Percentiles rank a stretch among this genome's conserved stretches.
phyloP scores from a whole-genome alignment of 176 grass and related monocot species.

The Dendrocalamus sinicus region DNA sequence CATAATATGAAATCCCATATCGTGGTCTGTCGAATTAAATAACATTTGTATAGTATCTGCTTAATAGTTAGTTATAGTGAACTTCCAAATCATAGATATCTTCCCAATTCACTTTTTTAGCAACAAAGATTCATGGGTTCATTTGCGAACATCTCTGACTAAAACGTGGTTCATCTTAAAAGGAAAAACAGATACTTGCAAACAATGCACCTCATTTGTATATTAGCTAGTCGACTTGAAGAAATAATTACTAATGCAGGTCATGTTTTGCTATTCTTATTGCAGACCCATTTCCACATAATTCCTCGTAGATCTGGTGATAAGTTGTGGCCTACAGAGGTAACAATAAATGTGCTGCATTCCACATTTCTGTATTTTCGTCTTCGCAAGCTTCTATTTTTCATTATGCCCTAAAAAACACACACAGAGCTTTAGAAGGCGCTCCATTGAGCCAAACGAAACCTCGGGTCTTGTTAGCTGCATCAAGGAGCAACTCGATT shows the following conservation, averaged over 20 bases:
- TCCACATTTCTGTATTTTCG: background rate
- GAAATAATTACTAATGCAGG: background rate
- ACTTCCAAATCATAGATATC: background rate
- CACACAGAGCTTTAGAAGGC: conserved; percentile 72
- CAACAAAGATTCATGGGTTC: background rate
- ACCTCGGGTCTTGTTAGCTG: conserved; percentile 64
- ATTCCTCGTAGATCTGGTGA: conserved; percentile 83
- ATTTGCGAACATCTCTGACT: background rate
- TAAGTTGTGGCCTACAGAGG: conserved; percentile 77
- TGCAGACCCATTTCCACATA: conserved; percentile 92
- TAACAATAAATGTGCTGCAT: conserved; percentile 18
- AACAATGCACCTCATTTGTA: background rate
- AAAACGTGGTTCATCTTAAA: background rate
- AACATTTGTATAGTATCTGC: background rate
- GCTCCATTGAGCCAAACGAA: conserved; percentile 62
- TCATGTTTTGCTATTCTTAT: conserved; percentile 24
- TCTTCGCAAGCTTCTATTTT: background rate
- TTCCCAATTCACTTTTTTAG: background rate
- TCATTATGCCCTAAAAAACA: background rate
- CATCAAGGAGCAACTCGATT: conserved; percentile 56
- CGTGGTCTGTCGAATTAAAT: too few relatives aligned
- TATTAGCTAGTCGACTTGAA: background rate
- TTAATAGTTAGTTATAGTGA: background rate
- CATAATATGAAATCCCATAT: background rate
- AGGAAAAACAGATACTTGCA: background rate